Percentiles rank a stretch among this genome's conserved stretches.
phyloP scores from a whole-genome alignment of 2,329 filamentous ascomycete genomes.

The Colletotrichum coccodes region DNA sequence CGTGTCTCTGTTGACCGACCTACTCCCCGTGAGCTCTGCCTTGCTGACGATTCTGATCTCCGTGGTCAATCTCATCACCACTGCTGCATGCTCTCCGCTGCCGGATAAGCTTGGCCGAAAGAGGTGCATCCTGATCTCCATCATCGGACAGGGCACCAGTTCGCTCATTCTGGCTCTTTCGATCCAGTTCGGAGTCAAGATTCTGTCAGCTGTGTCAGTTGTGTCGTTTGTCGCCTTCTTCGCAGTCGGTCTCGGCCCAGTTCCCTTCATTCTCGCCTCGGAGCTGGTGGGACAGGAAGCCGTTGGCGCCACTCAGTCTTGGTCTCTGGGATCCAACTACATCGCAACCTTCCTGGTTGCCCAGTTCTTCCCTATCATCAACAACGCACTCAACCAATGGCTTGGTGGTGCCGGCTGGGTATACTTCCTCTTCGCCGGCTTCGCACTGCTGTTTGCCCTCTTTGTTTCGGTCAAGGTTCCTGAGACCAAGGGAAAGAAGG shows the following conservation, averaged over 20 bases:
- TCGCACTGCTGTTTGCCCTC: conserved; percentile 74
- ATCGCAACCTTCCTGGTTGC: conserved; percentile 91
- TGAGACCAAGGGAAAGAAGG: conserved; percentile 87
- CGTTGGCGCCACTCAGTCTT: conserved; percentile 90
- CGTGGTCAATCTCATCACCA: conserved; percentile 85
- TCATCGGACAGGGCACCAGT: conserved; percentile 84
- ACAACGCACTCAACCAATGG: conserved; percentile 72
- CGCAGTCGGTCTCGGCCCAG: conserved; percentile 88
- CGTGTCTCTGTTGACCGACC: conserved; percentile 83
- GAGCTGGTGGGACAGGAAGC: conserved; percentile 92
- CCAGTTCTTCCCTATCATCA: conserved; percentile 92
- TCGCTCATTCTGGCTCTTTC: conserved; percentile 83
- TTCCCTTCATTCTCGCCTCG: conserved; percentile 93
- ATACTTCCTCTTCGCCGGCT: conserved; percentile 88
- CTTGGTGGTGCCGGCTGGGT: conserved; percentile 81
- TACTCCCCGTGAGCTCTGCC: conserved; percentile 84
- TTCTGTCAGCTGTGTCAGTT: conserved; percentile 83
- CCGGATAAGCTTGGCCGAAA: conserved; percentile 91
- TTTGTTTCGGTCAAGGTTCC: conserved; percentile 84
- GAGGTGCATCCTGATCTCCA: conserved; percentile 82
- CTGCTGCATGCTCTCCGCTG: conserved; percentile 82
- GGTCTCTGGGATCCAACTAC: conserved; percentile 89
- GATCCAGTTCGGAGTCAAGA: conserved; percentile 77
- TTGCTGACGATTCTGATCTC: conserved; percentile 90
- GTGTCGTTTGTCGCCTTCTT: conserved; percentile 90